These are phyloP conservation scores for Verbascum thapsus DNA, from an alignment of 257 asterid species.

Conservation along the genomic window DNA sequence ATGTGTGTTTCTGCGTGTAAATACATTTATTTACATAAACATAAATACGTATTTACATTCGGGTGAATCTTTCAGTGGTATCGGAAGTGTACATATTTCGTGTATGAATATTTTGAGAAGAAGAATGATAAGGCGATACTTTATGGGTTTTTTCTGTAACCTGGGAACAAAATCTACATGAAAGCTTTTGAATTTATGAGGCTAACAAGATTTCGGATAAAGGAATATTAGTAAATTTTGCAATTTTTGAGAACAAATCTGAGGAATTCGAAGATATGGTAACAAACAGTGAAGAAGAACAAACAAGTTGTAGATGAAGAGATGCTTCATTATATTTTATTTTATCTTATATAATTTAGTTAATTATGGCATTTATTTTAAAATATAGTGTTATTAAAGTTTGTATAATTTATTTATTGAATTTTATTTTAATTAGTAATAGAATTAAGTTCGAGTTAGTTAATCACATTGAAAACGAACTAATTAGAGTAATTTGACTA, in stretches of 20 bases:
- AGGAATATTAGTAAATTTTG: background rate
- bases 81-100: background rate
- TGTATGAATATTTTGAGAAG: background rate
- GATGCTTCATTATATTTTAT: too few species aligned
- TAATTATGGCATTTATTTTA: too few species aligned
- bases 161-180: background rate
- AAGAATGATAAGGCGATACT: background rate
- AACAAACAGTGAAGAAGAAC: background rate
- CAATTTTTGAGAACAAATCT: conserved; percentile 5
- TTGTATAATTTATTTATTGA: too few species aligned
- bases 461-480: too few species aligned
- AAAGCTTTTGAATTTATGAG: background rate
- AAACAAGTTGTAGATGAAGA: background rate
- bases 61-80: background rate
- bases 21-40: too few species aligned
- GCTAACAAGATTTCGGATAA: conserved; percentile 16
- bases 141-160: background rate
- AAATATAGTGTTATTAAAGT: too few species aligned
- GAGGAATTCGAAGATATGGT: background rate
- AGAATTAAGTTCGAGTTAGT: too few species aligned
- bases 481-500: too few species aligned
- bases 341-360: too few species aligned
- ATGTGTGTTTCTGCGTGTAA: too few species aligned
- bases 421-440: too few species aligned
- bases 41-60: too few species aligned